phyloP scores from a whole-genome alignment of 129 eudicot genomes.

The carrot (Daucus carota) region DNA sequence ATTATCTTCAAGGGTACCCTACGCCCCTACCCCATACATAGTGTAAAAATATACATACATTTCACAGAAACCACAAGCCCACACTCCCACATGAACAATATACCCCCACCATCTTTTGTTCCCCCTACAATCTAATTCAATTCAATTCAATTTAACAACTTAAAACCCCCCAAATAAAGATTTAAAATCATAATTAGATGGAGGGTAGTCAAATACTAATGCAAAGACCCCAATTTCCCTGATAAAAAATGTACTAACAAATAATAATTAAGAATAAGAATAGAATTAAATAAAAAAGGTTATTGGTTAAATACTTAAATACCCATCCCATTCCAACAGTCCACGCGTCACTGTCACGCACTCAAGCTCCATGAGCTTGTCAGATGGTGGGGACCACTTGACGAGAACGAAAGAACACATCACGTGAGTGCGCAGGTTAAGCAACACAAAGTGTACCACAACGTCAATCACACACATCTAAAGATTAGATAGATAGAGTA shows the following conservation, averaged over 20 bases:
- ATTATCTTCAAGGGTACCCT: conserved; percentile 5
- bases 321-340: not conserved
- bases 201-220: not conserved
- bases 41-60: not conserved
- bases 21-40: conserved; percentile 12
- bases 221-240: not conserved
- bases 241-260: not conserved
- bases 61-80: not conserved
- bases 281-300: too few species aligned
- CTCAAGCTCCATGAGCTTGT: conserved; percentile 22
- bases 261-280: not conserved
- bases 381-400: conserved; percentile 15
- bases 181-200: not conserved
- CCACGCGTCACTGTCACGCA: conserved; percentile 16
- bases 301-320: conserved; percentile 17
- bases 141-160: not conserved
- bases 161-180: not conserved
- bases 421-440: conserved; percentile 63
- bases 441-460: conserved; percentile 22
- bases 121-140: not conserved
- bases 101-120: not conserved
- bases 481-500: not conserved
- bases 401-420: conserved; percentile 37
- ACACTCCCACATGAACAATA: conserved; percentile 9
- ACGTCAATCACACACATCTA: not conserved